Conservation (phyloP, 345 rosid genomes). For the Eucalyptus polybractea region DNA sequence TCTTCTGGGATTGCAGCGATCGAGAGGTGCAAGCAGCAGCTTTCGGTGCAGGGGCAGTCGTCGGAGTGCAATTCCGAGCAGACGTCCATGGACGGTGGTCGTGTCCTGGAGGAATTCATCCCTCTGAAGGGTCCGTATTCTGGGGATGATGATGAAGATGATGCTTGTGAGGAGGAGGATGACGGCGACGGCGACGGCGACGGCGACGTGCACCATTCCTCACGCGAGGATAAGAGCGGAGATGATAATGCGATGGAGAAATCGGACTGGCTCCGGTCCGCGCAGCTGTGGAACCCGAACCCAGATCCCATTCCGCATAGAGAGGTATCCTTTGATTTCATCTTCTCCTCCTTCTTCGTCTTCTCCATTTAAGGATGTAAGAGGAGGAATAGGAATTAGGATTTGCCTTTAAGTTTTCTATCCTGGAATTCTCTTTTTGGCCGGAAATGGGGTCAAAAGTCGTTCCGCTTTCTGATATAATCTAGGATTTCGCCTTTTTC, state of each 20-base stretch:
- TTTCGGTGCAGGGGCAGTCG: background rate
- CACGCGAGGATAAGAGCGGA: background rate
- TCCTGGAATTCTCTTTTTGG: background rate
- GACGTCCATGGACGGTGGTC: background rate
- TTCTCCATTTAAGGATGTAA: background rate
- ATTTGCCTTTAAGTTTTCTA: background rate
- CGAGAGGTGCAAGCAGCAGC: background rate
- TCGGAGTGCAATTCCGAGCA: conserved; percentile 1
- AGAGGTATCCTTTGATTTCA: background rate
- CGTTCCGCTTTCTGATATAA: background rate
- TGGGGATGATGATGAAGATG: background rate
- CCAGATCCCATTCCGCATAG: background rate
- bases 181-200: background rate
- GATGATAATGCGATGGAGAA: background rate
- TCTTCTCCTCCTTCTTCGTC: background rate
- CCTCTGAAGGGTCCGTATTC: background rate
- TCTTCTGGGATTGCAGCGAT: background rate
- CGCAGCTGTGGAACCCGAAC: conserved; percentile 8
- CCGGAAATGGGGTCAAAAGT: background rate
- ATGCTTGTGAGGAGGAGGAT: background rate
- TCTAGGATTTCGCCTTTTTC: background rate
- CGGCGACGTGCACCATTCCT: background rate
- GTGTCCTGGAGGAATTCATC: background rate
- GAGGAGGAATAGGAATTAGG: background rate
- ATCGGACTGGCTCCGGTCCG: conserved; percentile 11